Evolutionary conservation across 2,329 filamentous ascomycete species (phyloP).

Genomic region (Apiospora aurea): DNA sequence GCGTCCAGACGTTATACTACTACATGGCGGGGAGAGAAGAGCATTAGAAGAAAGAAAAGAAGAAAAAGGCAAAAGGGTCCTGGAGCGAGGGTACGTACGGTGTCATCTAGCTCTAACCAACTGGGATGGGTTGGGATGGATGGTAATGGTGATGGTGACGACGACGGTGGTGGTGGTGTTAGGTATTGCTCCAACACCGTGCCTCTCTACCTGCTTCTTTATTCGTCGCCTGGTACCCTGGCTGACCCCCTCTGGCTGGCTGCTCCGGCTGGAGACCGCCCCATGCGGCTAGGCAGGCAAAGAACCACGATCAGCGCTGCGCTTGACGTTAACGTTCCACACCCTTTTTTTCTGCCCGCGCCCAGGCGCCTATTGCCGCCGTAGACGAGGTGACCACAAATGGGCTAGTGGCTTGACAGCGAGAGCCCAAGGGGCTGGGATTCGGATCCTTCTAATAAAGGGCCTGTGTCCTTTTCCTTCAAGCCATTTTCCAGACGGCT

Average conservation of each 20-base stretch:
- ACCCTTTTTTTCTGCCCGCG: not conserved
- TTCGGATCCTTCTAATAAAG: not conserved
- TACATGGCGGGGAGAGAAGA: not conserved
- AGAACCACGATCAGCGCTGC: constrained; percentile 7
- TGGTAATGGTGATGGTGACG: not conserved
- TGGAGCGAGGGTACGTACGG: not conserved
- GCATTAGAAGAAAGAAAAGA: not conserved
- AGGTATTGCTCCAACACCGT: not conserved
- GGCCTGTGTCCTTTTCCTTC: constrained; percentile 9
- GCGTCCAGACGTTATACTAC: not conserved
- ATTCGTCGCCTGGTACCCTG: constrained; percentile 9
- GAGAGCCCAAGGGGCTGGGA: constrained; percentile 10
- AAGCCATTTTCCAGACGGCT: not conserved
- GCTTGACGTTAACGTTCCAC: constrained; percentile 13
- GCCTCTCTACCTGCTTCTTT: not conserved
- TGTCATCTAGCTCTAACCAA: not conserved
- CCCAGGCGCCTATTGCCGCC: constrained; percentile 8
- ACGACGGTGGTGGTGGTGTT: not conserved
- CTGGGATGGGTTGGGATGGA: not conserved
- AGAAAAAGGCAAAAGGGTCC: not conserved
- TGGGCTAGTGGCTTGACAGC: constrained; percentile 13
- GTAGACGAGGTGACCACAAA: not conserved
- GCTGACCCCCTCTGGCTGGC: not conserved
- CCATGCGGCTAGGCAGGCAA: not conserved
- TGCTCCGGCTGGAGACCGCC: not conserved